A percentile compares a stretch with the other conserved stretches of the same genome.
Conservation (phyloP, 305 asterid genomes). For the Solanum chacoense region DNA sequence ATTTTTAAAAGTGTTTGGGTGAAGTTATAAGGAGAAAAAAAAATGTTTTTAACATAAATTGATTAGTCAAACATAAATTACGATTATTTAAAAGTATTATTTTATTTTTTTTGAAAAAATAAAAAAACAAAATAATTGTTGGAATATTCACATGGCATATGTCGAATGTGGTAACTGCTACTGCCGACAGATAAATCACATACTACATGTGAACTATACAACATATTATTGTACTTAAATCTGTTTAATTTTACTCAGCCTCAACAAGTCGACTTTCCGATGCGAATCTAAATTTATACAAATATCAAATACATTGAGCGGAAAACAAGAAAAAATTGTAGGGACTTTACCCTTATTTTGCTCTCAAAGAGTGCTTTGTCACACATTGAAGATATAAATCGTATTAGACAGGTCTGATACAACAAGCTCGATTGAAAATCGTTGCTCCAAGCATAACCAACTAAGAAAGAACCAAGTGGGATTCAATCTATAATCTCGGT, state of each 20-base stretch:
- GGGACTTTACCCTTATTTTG: not conserved
- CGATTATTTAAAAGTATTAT: not conserved
- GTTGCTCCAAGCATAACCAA: not conserved
- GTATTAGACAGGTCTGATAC: too few relatives aligned
- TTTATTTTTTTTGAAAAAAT: not conserved
- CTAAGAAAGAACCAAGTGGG: not conserved
- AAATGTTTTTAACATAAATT: not conserved
- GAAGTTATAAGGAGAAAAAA: not conserved
- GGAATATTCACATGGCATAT: not conserved
- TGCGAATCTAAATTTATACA: not conserved
- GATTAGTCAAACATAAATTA: not conserved
- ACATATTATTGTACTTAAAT: not conserved
- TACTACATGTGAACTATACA: not conserved
- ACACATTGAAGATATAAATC: not conserved
- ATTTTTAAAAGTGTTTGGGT: not conserved
- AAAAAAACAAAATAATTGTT: not conserved
- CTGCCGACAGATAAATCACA: not conserved
- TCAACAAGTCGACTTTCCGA: not conserved
- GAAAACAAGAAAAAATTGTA: not conserved
- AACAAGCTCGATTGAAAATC: too few relatives aligned
- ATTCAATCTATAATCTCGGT: not conserved
- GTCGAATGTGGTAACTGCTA: not conserved
- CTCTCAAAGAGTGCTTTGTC: not conserved
- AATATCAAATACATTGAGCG: not conserved
- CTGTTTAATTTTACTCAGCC: not conserved